Conservation (phyloP, 2,329 filamentous ascomycete species). For the Phaeosphaeriaceae sp. region DNA sequence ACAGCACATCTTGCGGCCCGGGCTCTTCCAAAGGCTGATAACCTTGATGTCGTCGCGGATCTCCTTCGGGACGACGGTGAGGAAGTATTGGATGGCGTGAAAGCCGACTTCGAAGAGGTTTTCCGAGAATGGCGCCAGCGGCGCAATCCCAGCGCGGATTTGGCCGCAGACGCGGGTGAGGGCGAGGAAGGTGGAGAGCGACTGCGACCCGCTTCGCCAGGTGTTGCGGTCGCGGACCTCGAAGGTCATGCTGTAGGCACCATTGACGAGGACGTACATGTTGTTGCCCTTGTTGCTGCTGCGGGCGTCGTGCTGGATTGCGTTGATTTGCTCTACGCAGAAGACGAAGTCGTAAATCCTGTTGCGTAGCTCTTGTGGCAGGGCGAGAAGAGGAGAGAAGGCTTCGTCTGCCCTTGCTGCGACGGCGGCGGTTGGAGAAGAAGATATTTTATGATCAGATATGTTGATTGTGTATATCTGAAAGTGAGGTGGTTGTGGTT, state of each 20-base stretch:
- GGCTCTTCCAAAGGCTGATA: not conserved
- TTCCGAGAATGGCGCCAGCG: not conserved
- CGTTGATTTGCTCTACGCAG: not conserved
- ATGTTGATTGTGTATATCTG: not conserved
- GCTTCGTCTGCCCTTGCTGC: not conserved
- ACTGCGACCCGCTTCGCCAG: not conserved
- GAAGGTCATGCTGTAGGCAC: not conserved
- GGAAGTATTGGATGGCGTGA: slow-evolving; percentile 1
- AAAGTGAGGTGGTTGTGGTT: not conserved
- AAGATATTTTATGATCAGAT: not conserved
- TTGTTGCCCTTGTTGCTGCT: not conserved
- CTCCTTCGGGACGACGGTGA: not conserved
- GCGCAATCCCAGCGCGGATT: not conserved
- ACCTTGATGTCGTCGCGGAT: not conserved
- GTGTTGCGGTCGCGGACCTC: not conserved
- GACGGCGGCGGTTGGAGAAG: not conserved
- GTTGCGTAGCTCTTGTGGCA: not conserved
- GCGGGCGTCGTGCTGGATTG: not conserved
- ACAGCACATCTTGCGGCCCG: not conserved
- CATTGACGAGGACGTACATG: not conserved
- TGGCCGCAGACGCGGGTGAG: not conserved
- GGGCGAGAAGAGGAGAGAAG: not conserved
- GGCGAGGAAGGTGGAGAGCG: not conserved
- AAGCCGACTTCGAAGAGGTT: slow-evolving; percentile 1
- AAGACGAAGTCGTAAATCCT: not conserved